Evolutionary conservation across 2,329 filamentous ascomycete species (phyloP).

Genomic region (Neofusicoccum laricinum): DNA sequence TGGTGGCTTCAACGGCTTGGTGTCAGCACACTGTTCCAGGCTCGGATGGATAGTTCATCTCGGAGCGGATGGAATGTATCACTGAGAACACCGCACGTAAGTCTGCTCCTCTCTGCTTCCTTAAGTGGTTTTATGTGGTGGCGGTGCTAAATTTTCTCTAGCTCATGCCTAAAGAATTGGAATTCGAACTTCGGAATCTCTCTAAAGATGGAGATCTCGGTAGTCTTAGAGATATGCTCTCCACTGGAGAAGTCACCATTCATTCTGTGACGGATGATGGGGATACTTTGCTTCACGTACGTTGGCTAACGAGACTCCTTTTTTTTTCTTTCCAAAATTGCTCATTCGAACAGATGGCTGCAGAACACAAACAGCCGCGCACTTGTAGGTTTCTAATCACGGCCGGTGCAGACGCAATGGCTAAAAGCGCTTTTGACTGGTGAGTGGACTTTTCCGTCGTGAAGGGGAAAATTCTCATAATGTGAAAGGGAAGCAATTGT

Average conservation of each 20-base stretch:
- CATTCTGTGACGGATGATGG: rapidly evolving
- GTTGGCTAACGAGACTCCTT: not conserved
- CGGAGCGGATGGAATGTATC: not conserved
- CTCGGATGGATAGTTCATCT: not conserved
- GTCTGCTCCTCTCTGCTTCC: not conserved
- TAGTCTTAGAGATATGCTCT: not conserved
- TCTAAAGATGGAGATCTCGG: not conserved
- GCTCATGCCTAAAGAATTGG: not conserved
- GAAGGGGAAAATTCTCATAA: too few relatives aligned
- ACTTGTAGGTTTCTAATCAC: not conserved
- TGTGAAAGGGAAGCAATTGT: too few relatives aligned
- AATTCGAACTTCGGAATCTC: rapidly evolving
- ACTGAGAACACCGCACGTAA: not conserved
- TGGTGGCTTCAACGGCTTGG: not conserved
- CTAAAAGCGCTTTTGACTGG: rapidly evolving
- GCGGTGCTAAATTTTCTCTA: not conserved
- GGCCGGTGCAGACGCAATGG: not conserved
- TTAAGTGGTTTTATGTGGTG: not conserved
- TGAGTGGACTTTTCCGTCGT: not conserved
- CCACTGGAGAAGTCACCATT: not conserved
- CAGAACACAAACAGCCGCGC: not conserved
- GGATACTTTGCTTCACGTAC: not conserved
- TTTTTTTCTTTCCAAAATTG: not conserved
- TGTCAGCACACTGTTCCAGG: not conserved
- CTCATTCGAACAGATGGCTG: not conserved